A percentile compares a stretch with the other conserved stretches of the same genome.
These are phyloP conservation scores for Porphyridium purpureum DNA, from an alignment of 23 red algal genomes.

Conservation along the genomic window DNA sequence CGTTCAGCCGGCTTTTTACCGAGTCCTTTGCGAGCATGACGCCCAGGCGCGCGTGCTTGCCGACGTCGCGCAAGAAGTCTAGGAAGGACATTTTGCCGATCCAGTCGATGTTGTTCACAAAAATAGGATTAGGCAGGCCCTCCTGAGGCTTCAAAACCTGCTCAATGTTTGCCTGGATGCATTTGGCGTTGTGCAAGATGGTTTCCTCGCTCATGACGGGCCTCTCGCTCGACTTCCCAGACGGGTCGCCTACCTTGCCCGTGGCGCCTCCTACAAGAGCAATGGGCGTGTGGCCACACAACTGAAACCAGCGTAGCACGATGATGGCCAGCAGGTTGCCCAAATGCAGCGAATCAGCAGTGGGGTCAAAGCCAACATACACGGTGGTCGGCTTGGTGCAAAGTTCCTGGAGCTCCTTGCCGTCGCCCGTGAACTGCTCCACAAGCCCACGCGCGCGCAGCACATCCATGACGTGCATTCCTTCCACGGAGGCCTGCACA, in stretches of 20 bases:
- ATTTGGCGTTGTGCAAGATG: conserved; percentile 33
- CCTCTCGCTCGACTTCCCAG: conserved; percentile 66
- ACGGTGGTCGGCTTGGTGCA: conserved; percentile 25
- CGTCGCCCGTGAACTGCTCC: conserved; percentile 27
- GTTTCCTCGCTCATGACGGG: conserved; percentile 29
- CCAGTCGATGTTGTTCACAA: conserved; percentile 92
- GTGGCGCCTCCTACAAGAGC: conserved; percentile 79
- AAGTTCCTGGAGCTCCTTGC: neutral
- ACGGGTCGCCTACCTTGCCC: conserved; percentile 73
- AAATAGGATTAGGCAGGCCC: conserved; percentile 14
- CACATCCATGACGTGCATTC: conserved; percentile 58
- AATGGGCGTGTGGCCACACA: conserved; percentile 52
- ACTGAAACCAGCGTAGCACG: conserved; percentile 75
- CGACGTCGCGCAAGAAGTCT: conserved; percentile 89
- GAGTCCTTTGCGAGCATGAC: conserved; percentile 84
- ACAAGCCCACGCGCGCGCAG: conserved; percentile 39
- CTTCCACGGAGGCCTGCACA: no score
- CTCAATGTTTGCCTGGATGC: conserved; percentile 24
- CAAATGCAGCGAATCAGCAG: conserved; percentile 84
- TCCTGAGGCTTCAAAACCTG: conserved; percentile 7
- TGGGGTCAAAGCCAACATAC: conserved; percentile 91
- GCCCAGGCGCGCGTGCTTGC: conserved; percentile 77
- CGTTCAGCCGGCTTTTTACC: conserved; percentile 47
- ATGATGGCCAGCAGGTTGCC: conserved; percentile 86
- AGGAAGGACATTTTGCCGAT: conserved; percentile 52